Evolutionary conservation across 305 asterid species (phyloP), one percentile per base, ranked within the genome.

Genomic region (Lippia alba): DNA sequence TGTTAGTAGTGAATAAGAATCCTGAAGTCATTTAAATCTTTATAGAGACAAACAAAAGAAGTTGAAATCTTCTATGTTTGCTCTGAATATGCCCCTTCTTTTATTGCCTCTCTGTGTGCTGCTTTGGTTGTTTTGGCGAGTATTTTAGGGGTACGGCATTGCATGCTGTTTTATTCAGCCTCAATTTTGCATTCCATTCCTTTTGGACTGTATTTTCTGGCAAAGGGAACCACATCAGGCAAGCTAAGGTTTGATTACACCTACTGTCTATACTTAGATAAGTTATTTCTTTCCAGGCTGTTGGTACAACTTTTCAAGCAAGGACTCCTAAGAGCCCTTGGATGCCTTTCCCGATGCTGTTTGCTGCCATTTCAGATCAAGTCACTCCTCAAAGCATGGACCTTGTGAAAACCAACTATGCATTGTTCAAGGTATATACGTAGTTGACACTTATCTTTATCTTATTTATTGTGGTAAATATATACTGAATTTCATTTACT

Each of bases 321-420:
- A 80, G 83, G 79, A 63, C 73, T 68, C 97, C 98, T 12, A 86
- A 82, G 75, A 87, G 96, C 80, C 92, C 96, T 46, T 89, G 88
- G 87, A 80, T 93, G 96, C 91, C 96, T 18, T 87, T 93, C 78
- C 79, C 97, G 6, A 56, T 79, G 91, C 84, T 93, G 78, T 82
- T 91, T 65, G 85, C 84, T 60, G 92, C 94, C 77, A 88, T 93
- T 32, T 82, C 96, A 36, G 70, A 55, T 40, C 74, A 77, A 73
- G 79, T 93, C 56, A 63, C 92, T 49, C 57, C 88, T 44, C 76
- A 83, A 45, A 81, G 70, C 59, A 85, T 91, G 96, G 79, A 83
- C 60, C 85, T 75, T 55, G 84, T 93, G 71, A 79, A 55, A 41
- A 46, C 71, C 45, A 76, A 85, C 69, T 87, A 82, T 60, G 81